Base-by-base conservation (phyloP, 768 basidiomycete genomes). In the Naganishia vishniacii region DNA sequence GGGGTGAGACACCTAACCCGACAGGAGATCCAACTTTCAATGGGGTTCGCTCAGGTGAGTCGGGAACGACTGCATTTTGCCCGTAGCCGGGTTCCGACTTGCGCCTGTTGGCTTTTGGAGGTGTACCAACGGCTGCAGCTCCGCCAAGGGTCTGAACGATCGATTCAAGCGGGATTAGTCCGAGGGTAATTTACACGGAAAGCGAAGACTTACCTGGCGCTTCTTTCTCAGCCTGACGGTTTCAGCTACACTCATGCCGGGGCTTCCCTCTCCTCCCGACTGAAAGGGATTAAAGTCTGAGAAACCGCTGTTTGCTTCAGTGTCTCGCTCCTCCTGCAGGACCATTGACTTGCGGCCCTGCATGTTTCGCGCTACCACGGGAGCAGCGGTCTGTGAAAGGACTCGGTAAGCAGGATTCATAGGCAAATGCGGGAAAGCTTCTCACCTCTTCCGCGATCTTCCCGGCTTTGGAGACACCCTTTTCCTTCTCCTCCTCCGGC, bases 231-330 rank as follows among this genome's bases (percentile, higher is more conserved):
- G 47, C 59, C 71, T 70, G 6, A 67, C 64, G 20, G 67, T 67
- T 1, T 68, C 70, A 20, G 71, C 71, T 7, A 64, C 48, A 2
- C 34, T 25, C 53, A 56, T 56, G 12, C 23, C 32, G 6, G 49
- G 48, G 29, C 48, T 63, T 12, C 63, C 71, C 37, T 75, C 75
- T 29, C 74, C 70, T 4, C 75, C 73, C 49, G 72, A 72, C 63
- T 77, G 75, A 63, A 77, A 77, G 1, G 75, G 75, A 48, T 77
- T 77, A 32, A 66, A 73, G 59, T 75, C 74, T 12, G 74, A 75
- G 59, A 75, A 77, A n/a, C n/a, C n/a, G n/a, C n/a, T n/a, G 4
- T 70, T 56, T 53, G 41, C 61, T 28, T 48, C 61, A 16, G 23
- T 37, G 11, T 48, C 61, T 3, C 32, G 61, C 28, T 56, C 53